These are phyloP conservation scores for Alternaria conjuncta DNA, from an alignment of 2,329 filamentous ascomycete genomes.

Conservation along the genomic window DNA sequence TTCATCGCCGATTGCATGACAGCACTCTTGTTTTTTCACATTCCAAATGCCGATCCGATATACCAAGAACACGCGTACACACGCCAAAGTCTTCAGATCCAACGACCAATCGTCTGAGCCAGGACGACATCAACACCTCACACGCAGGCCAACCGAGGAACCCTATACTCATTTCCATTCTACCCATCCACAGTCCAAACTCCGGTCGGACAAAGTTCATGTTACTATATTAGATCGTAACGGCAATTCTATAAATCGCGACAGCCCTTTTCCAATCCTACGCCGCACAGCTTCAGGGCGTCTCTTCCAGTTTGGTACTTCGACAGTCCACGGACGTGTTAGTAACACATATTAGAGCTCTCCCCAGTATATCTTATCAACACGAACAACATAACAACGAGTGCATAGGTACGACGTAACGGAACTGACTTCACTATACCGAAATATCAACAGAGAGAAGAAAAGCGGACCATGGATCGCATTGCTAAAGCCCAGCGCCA, in stretches of 20 bases:
- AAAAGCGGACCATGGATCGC: neutral
- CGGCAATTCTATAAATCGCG: neutral
- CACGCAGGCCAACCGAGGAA: neutral
- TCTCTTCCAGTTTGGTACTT: neutral
- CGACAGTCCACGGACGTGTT: neutral
- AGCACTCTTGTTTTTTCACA: neutral
- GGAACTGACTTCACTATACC: too few relatives aligned
- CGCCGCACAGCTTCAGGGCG: constrained; percentile 13
- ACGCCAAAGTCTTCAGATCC: neutral
- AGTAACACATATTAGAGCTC: neutral
- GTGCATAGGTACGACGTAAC: neutral
- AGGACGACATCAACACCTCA: neutral
- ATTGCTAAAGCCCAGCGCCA: neutral
- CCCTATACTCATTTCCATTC: neutral
- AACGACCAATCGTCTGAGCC: neutral
- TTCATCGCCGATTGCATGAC: neutral
- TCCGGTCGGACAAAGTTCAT: neutral
- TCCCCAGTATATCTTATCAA: neutral
- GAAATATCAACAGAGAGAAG: neutral
- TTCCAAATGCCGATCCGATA: neutral
- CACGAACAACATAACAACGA: neutral
- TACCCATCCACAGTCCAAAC: neutral
- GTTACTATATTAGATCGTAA: constrained; percentile 4
- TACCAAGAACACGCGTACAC: neutral
- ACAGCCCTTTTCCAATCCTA: neutral